Evolutionary conservation across 1,139 yeast genomes (phyloP).

Genomic region (Yamadazyma triangularis): DNA sequence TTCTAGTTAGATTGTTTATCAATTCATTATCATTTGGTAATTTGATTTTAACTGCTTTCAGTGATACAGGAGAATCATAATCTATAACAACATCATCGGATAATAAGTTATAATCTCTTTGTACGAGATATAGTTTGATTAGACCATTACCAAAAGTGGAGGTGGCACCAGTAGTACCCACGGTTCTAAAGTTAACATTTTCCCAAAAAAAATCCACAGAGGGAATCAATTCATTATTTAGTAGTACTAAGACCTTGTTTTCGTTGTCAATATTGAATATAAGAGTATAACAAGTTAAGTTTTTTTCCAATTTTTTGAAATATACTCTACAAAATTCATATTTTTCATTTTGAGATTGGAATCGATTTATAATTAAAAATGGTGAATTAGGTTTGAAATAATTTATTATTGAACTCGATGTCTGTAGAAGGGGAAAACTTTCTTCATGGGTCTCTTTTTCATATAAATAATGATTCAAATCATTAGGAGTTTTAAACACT

Average conservation of each 20-base stretch:
- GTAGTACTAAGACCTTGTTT: constrained; percentile 17
- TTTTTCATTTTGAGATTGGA: constrained; percentile 10
- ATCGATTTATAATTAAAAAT: constrained; percentile 21
- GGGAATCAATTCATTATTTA: constrained; percentile 33
- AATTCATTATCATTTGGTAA: constrained; percentile 11
- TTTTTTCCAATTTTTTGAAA: constrained; percentile 27
- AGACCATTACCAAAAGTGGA: constrained; percentile 37
- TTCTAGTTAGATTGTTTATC: constrained; percentile 12
- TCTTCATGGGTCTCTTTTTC: constrained; percentile 3
- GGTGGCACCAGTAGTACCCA: constrained; percentile 34
- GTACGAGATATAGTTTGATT: constrained; percentile 24
- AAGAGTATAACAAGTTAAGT: constrained; percentile 32
- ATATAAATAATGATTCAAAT: constrained; percentile 13
- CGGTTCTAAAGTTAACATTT: constrained; percentile 26
- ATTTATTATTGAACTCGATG: constrained; percentile 25
- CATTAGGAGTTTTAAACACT: constrained; percentile 17
- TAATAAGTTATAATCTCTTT: constrained; percentile 17
- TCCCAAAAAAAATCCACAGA: constrained; percentile 28
- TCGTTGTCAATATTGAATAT: constrained; percentile 15
- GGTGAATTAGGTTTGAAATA: constrained; percentile 32
- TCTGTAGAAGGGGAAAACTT: constrained; percentile 19
- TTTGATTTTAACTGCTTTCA: constrained; percentile 11
- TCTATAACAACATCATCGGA: constrained; percentile 17
- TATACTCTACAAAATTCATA: constrained; percentile 27
- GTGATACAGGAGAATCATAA: constrained; percentile 4